Evolutionary conservation across 2,329 filamentous ascomycete genomes (phyloP), one percentile per base, ranked within the genome.

Genomic region (Alternaria postmessia): DNA sequence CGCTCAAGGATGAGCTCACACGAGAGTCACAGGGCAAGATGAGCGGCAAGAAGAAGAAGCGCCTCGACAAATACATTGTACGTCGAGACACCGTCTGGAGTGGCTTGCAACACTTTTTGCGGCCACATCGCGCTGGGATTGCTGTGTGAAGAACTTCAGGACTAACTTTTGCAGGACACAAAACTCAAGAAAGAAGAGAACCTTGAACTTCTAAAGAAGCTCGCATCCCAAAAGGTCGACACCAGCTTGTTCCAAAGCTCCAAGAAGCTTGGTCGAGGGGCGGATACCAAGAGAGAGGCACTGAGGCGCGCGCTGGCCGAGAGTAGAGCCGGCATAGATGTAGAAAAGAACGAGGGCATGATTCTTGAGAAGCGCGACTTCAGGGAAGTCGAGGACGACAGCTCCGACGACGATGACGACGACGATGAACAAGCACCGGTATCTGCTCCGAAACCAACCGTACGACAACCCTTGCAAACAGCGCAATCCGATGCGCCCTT

Each of bases 151-250:
- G 12, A 30, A 47, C 14, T 49, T 26, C 30, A 41, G 26, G 14
- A n/a, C 61, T 61, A 58, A 65, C 51, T 14, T 16, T 28, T 34
- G 18, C 70, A 86, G 85, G 94, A 98, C 72, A 95, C 87, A 59
- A 99, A 99, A 84, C 83, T 99, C 46, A 91, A 89, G 78, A 97
- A 96, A 78, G 95, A 99, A 75, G 94, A 98, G 78, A 96, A 92
- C 72, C 84, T 92, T 28, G 91, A 89, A 57, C 82, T 99, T 30
- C 84, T 98, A 69, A 91, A 91, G 74, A 94, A 95, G 75, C 85
- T 99, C 26, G 91, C 92, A 18, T 85, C 88, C 62, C 85, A 88
- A 55, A 93, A 91, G 73, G 87, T 95, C 67, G 94, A 98, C 75
- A 96, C 92, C 1, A 92, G 87, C 63, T 81, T 93, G 20, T 90